Base-by-base conservation (phyloP, 768 basidiomycete genomes). In the Mycena albidolilacea region DNA sequence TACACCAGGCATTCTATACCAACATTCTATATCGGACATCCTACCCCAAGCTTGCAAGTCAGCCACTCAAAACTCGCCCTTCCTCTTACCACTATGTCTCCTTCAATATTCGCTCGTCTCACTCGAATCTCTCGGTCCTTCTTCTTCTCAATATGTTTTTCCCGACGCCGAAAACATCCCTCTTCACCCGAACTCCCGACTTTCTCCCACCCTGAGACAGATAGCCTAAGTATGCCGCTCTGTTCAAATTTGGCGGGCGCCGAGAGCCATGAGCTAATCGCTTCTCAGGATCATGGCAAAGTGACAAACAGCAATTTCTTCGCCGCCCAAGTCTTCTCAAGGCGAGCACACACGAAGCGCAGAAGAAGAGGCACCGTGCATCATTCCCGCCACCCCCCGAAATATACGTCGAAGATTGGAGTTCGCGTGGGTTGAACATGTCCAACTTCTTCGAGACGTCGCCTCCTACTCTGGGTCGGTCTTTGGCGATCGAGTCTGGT, bases 371-470 rank as follows among this genome's bases (percentile, higher is more conserved):
- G 11, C 19, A 39, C 48, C 71, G 57, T 59, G 44, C 70, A 23
- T 7, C 67, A 5, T 21, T 44, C n/a, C 50, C 59, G 19, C 58
- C 64, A 7, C 67, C 67, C 2, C 67, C 70, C 6, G 46, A 63
- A 70, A 75, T 75, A 35, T 75, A 72, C 55, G 64, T 75, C n/a
- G 67, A 75, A 60, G 74, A 75, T 39, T 75, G 74, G 74, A 75
- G 74, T 48, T 69, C 67, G 12, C 44, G 70, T 23, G 59, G 69
- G 52, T 15, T 75, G 37, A 70, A 72, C 71, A 75, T 75, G 74
- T 3, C 67, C 43, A 67, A 72, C 30, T 19, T 71, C 9, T 64
- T 70, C 48, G 64, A 71, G 30, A 54, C 73, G 23, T 39, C 67
- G 62, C 66, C 54, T 35, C 43, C 69, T 23, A 17, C 41, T 15